A percentile compares a stretch with the other conserved stretches of the same genome.
phyloP scores from a whole-genome alignment of 345 rosid species.

The Pistacia integerrima region DNA sequence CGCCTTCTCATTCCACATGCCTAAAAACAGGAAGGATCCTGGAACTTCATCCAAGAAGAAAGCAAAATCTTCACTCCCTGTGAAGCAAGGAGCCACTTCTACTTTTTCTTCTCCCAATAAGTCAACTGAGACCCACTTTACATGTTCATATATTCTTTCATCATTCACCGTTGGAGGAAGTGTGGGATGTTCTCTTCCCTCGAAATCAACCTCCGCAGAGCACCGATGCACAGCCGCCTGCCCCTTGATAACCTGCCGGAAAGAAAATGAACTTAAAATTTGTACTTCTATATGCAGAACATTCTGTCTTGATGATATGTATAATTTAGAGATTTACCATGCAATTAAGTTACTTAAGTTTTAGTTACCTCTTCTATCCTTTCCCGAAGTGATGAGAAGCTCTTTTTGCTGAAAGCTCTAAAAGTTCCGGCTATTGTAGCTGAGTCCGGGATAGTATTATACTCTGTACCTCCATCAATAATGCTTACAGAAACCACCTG shows the following conservation, averaged over 20 bases:
- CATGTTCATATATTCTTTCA: conserved; percentile 35
- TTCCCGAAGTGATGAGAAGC: conserved; percentile 46
- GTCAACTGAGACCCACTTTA: conserved; percentile 25
- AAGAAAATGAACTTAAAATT: not conserved
- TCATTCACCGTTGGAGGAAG: conserved; percentile 60
- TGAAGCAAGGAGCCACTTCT: conserved; percentile 36
- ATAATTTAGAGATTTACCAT: not conserved
- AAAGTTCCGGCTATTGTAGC: conserved; percentile 57
- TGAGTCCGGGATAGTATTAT: conserved; percentile 55
- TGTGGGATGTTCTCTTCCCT: conserved; percentile 41
- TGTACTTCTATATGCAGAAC: not conserved
- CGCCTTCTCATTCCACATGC: conserved; percentile 39
- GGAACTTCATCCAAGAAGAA: conserved; percentile 50
- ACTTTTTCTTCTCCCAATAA: conserved; percentile 51
- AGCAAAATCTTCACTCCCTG: conserved; percentile 74
- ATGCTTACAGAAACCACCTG: conserved; percentile 65
- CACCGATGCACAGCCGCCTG: conserved; percentile 63
- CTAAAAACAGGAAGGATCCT: conserved; percentile 46
- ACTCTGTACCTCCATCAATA: conserved; percentile 54
- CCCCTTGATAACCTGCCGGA: conserved; percentile 47
- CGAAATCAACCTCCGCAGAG: conserved; percentile 45
- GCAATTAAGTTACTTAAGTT: not conserved
- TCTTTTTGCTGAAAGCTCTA: conserved; percentile 57
- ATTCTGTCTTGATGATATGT: not conserved
- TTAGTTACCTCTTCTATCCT: conserved; percentile 56